Evolutionary conservation across 441 rosid species (phyloP), one percentile per base, ranked within the genome.

Genomic region (Raphanus hybrid): DNA sequence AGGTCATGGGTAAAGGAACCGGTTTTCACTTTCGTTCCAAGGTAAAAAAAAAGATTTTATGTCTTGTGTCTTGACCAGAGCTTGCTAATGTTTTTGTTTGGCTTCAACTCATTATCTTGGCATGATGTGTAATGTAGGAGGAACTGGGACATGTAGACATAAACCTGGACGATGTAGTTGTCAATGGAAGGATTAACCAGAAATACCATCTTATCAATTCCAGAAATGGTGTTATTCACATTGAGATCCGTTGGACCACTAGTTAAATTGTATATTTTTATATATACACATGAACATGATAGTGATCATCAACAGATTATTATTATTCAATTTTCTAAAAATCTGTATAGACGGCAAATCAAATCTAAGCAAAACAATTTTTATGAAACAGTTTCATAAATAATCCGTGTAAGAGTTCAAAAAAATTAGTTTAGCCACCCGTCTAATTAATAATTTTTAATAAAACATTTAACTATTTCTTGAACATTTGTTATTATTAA

Each of bases 191-290:
- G 52, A 93, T 93, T 75, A 90, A 95, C 63, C 85, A 90, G 71
- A 95, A 89, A 74, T 91, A 95, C 78, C 89, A 93, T 83, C 83
- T 95, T 39, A 89, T 93, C 69, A 85, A 91, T 78, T 95, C 99
- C 1, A 93, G 83, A 86, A 87, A 90, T 23, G 99, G 99, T 45
- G 39, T 86, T 63, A 78, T 93, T 78, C 94, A 91, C 81, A 82
- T 93, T 2, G 98, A 88, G 81, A 84, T 91, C 18, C 70, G 83
- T 69, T 95, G 99, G 98, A 89, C 81, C 26, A 86, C 85, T 39
- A 75, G 83, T 29, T 80, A 54, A 54, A 54, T 15, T 54, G 9
- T 52, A 52, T 48, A 37, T 37, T 37, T n/a, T 14, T 14, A 50
- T 50, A 50, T 50, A 29, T 29, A 5, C 34, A 29, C 34, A 29